A percentile compares a stretch with the other conserved stretches of the same genome.
Conservation (phyloP, 352 stramenopile species). For the Pythium volutum region DNA sequence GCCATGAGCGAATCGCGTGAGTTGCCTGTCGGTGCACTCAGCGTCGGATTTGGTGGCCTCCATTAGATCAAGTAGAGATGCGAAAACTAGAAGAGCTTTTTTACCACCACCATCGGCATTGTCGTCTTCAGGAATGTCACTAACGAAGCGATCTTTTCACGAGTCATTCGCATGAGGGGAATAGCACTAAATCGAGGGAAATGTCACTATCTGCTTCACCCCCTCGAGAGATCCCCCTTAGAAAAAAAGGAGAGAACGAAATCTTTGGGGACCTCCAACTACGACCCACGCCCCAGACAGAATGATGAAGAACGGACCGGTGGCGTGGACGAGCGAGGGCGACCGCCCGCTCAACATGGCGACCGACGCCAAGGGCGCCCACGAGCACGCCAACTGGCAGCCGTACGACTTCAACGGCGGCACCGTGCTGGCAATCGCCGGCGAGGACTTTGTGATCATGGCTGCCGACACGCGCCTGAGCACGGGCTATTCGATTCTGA, state of each 20-base stretch:
- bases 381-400: slow-evolving; percentile 63
- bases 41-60: slow-evolving; percentile 17
- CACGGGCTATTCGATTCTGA: slow-evolving; percentile 97
- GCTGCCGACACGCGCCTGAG: slow-evolving; percentile 95
- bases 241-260: slow-evolving; percentile 1
- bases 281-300: neutral
- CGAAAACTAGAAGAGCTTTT: neutral
- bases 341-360: slow-evolving; percentile 40
- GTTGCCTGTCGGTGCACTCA: slow-evolving; percentile 5
- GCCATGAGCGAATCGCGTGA: neutral
- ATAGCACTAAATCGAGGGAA: neutral
- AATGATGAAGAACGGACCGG: slow-evolving; percentile 42
- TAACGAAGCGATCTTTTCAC: slow-evolving; percentile 15
- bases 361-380: slow-evolving; percentile 25
- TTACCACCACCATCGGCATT: slow-evolving; percentile 1
- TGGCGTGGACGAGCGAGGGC: slow-evolving; percentile 67
- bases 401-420: slow-evolving; percentile 87
- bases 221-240: slow-evolving; percentile 4
- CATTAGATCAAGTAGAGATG: neutral
- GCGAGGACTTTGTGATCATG: slow-evolving; percentile 95
- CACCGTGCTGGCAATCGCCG: slow-evolving; percentile 91
- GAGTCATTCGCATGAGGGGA: neutral
- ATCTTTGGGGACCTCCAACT: slow-evolving; percentile 9
- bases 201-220: slow-evolving; percentile 8
- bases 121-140: slow-evolving; percentile 8